Base-by-base conservation (phyloP, 129 eudicot genomes). In the Scalesia atractyloides region DNA sequence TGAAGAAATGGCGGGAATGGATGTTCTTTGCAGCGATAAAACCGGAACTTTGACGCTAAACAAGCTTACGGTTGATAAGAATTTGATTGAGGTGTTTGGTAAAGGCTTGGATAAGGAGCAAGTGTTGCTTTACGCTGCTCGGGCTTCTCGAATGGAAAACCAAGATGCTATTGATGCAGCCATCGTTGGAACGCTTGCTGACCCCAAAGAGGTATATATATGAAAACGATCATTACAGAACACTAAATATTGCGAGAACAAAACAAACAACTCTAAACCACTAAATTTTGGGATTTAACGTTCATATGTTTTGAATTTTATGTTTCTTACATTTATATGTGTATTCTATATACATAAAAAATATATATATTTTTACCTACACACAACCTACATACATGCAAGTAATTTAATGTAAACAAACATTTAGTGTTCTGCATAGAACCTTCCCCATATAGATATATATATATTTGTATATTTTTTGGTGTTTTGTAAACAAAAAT, bases 1-100 rank as follows among this genome's bases (percentile, higher is more conserved):
- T 66, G 97, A 91, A 80, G 97, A 91, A 72, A 91, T 91, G 95
- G 95, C 97, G 36, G 97, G 95, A 34, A 91, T 91, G 97, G 97
- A 91, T 79, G 87, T 91, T 49, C 95, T 91, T 14, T 91, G 97
- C 74, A 91, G 97, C 69, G 97, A 91, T 64, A 91, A 88, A 72
- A 91, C 97, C 0, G 97, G 96, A 10, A 91, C 97, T 15, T 88
- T 91, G 63, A 91, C 97, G 11, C 96, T 91, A 36, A 91, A 91
- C 81, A 91, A 91, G 82, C 85, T 91, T 10, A 85, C 89, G 0
- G 97, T 91, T 30, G 97, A 91, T 64, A 86, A 86, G 68, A 24
- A 37, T 67, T 37, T 91, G 62, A 86, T 91, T 13, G 96, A 91
- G 81, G 84, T 82, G 84, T 1, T 88, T 86, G 68, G 26, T 76